These are phyloP conservation scores for Phytophthora niederhauseri DNA, from an alignment of 352 stramenopile species.

Conservation along the genomic window DNA sequence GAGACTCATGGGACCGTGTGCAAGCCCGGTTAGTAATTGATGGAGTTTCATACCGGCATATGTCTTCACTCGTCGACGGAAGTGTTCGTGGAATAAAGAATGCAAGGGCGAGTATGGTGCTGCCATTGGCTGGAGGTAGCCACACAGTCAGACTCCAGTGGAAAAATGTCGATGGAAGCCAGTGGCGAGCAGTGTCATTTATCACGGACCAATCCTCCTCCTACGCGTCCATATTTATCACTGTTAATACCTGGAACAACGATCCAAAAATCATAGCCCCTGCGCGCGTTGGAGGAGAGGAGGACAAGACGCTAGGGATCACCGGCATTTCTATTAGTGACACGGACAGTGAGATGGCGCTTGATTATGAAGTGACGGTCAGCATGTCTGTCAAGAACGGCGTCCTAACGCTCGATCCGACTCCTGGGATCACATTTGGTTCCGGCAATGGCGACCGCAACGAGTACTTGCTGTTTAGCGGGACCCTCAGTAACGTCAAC, in stretches of 20 bases:
- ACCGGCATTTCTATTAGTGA: slow-evolving; percentile 52
- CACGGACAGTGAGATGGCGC: slow-evolving; percentile 48
- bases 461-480: slow-evolving; percentile 71
- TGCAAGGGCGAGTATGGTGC: slow-evolving; percentile 66
- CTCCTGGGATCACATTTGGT: slow-evolving; percentile 64
- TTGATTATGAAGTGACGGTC: slow-evolving; percentile 70
- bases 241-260: slow-evolving; percentile 74
- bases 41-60: slow-evolving; percentile 67
- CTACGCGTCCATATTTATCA: slow-evolving; percentile 74
- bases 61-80: slow-evolving; percentile 73
- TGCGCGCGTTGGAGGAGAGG: slow-evolving; percentile 37
- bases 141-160: slow-evolving; percentile 75
- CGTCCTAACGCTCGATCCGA: slow-evolving; percentile 55
- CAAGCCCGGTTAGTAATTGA: slow-evolving; percentile 71
- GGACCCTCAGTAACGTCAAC: slow-evolving; percentile 66
- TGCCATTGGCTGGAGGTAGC: slow-evolving; percentile 56
- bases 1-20: slow-evolving; percentile 56
- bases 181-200: slow-evolving; percentile 73
- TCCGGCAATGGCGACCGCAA: slow-evolving; percentile 53
- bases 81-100: slow-evolving; percentile 76
- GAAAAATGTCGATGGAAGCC: slow-evolving; percentile 75
- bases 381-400: slow-evolving; percentile 62
- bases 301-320: slow-evolving; percentile 60
- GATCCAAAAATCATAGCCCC: slow-evolving; percentile 58
- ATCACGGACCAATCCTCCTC: slow-evolving; percentile 70